Evolutionary conservation across 2,329 filamentous ascomycete genomes (phyloP), one percentile per base, ranked within the genome.

Genomic region (Cytospora mali): DNA sequence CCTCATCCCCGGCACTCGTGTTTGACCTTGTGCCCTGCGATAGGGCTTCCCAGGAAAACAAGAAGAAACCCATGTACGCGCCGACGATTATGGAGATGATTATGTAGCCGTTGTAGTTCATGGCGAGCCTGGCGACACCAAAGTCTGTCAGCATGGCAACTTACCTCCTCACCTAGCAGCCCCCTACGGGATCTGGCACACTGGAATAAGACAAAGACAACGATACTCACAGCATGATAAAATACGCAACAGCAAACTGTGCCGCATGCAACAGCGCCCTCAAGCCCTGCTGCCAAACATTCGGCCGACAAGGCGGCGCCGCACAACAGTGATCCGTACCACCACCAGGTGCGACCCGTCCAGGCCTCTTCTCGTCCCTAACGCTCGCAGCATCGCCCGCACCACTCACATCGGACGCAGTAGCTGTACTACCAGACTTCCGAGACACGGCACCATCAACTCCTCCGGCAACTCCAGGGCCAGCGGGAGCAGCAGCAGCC

Each of bases 41-140:
- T 6, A 39, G 33, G 10, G 52, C 35, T 25, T 48, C 48, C 42
- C 31, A 50, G 11, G 29, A 51, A 21, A 50, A 61, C 4, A 53
- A 71, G 66, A 93, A 91, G 14, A 84, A 81, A 18, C 91, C 92
- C 6, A 93, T 62, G 67, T 86, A 92, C 0, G 89, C 86, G 1
- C 92, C 92, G 61, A 94, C 83, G 66, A 94, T 85, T 73, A 95
- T 92, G 68, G 87, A 91, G 64, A 94, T 88, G 73, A 95, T 91
- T 66, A 95, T 82, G 75, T 92, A 95, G 11, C 88, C 85, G 68
- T 86, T 86, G 75, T 82, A 87, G 72, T 86, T 85, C 81, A 85
- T 85, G 66, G 81, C 81, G n/a, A 77, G 75, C 66, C 71, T 76
- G 61, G 63, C 28, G 16, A 54, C 39, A 42, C 5, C 4, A 3